Conservation (phyloP, 2,329 filamentous ascomycete genomes). For the Chlorencoelia australis region DNA sequence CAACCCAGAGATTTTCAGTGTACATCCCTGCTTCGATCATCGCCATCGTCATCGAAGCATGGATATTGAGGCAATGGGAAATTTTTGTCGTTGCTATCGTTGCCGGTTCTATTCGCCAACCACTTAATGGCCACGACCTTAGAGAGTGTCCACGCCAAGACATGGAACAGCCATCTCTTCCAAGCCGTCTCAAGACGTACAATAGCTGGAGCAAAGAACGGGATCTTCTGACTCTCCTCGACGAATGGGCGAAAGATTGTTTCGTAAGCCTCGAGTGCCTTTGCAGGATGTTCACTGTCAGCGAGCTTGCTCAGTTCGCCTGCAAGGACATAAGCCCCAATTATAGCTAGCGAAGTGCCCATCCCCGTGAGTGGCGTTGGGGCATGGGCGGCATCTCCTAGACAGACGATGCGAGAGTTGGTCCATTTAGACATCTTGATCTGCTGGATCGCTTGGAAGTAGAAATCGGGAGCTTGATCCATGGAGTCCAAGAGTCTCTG, state of each 20-base stretch:
- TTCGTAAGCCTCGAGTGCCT: conserved; percentile 29
- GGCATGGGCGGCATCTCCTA: conserved; percentile 43
- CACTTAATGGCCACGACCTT: too few species aligned
- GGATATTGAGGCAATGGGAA: too few species aligned
- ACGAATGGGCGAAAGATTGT: conserved; percentile 26
- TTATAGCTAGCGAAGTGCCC: conserved; percentile 32
- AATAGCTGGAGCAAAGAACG: too few species aligned
- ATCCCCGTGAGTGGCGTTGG: conserved; percentile 31
- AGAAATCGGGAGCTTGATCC: conserved; percentile 30
- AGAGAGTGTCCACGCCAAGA: too few species aligned
- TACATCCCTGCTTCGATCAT: too few species aligned
- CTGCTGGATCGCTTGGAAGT: conserved; percentile 30
- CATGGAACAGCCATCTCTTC: too few species aligned
- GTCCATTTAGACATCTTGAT: conserved; percentile 32
- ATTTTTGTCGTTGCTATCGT: too few species aligned
- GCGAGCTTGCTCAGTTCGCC: conserved; percentile 30
- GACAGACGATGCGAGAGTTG: conserved; percentile 33
- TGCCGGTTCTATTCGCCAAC: too few species aligned
- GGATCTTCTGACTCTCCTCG: background rate
- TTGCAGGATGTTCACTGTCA: conserved; percentile 22
- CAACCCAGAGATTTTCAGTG: too few species aligned
- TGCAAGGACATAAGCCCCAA: conserved; percentile 37
- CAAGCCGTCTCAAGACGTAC: too few species aligned
- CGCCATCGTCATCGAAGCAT: too few species aligned
- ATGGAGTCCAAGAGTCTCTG: conserved; percentile 31